Evolutionary conservation across 2,329 filamentous ascomycete genomes (phyloP).

Genomic region (Sphaceloma murrayae): DNA sequence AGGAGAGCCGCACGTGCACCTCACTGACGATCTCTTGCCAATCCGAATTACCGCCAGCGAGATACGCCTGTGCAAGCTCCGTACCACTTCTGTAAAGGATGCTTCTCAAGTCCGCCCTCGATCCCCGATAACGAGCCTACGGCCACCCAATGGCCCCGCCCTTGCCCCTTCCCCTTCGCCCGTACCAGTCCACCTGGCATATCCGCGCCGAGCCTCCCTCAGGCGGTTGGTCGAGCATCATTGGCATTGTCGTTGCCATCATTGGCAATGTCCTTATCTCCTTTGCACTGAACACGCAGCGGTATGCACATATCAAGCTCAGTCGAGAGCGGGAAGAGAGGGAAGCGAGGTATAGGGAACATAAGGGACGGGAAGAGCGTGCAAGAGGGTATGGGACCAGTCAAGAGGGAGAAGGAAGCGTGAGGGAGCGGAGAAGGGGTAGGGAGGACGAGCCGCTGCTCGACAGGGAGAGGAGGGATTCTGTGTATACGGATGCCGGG

Average conservation of each 20-base stretch:
- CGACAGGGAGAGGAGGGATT: slow-evolving; percentile 5
- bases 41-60: too few species aligned
- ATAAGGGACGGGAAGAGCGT: slow-evolving; percentile 21
- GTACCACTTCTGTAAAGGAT: not conserved
- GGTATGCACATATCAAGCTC: slow-evolving; percentile 85
- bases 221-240: slow-evolving; percentile 73
- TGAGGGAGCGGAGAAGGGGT: not conserved
- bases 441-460: slow-evolving; percentile 14
- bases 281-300: slow-evolving; percentile 88
- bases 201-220: slow-evolving; percentile 16
- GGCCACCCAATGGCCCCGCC: slow-evolving; percentile 1
- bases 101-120: not conserved
- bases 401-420: slow-evolving; percentile 19
- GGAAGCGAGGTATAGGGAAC: slow-evolving; percentile 27
- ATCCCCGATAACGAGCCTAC: not conserved
- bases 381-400: slow-evolving; percentile 37
- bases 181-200: not conserved
- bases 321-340: slow-evolving; percentile 55
- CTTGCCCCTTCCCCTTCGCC: not conserved
- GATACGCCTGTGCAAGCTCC: too few species aligned
- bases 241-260: slow-evolving; percentile 89
- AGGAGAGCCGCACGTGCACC: too few species aligned
- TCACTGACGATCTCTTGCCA: too few species aligned
- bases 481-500: slow-evolving; percentile 15
- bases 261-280: slow-evolving; percentile 89